phyloP scores from a whole-genome alignment of 2,329 filamentous ascomycete genomes.

The Lasiodiplodia hormozganensis region DNA sequence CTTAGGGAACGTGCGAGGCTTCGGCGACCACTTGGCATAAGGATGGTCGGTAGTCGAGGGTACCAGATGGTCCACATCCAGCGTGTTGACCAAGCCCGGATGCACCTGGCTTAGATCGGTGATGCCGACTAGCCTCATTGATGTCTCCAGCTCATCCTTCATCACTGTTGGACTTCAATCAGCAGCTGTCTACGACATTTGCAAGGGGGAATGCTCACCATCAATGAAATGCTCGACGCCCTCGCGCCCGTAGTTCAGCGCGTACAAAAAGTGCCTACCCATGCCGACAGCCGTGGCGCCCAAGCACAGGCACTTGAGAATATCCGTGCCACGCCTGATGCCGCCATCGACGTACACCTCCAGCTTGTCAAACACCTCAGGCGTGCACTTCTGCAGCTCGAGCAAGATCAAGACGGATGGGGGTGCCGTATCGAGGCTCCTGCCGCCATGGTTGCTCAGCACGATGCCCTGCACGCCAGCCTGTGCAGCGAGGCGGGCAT shows the following conservation, averaged over 20 bases:
- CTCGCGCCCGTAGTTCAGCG: conserved; percentile 45
- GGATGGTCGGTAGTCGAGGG: conserved; percentile 30
- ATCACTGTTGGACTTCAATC: conserved; percentile 39
- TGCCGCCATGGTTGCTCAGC: conserved; percentile 60
- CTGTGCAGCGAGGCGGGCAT: conserved; percentile 51
- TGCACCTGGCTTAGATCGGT: conserved; percentile 67
- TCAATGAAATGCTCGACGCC: conserved; percentile 47
- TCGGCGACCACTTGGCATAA: conserved; percentile 28
- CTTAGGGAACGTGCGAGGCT: conserved; percentile 13
- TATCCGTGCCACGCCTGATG: conserved; percentile 46
- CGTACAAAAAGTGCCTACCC: conserved; percentile 48
- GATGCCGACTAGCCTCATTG: conserved; percentile 71
- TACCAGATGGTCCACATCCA: conserved; percentile 37
- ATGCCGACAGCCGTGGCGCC: conserved; percentile 49
- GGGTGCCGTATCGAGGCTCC: conserved; percentile 56
- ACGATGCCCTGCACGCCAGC: conserved; percentile 55
- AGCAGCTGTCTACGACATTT: background rate
- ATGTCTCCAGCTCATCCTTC: conserved; percentile 67
- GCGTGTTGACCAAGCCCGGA: conserved; percentile 65
- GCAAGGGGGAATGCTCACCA: conserved; percentile 38
- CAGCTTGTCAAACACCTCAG: conserved; percentile 44
- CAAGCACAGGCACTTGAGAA: conserved; percentile 48
- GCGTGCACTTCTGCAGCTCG: conserved; percentile 47
- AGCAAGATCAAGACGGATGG: conserved; percentile 46
- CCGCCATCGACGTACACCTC: conserved; percentile 49